These are phyloP conservation scores for Fomitopsis palustris DNA, from an alignment of 1,284 basidiomycete species.

Conservation along the genomic window DNA sequence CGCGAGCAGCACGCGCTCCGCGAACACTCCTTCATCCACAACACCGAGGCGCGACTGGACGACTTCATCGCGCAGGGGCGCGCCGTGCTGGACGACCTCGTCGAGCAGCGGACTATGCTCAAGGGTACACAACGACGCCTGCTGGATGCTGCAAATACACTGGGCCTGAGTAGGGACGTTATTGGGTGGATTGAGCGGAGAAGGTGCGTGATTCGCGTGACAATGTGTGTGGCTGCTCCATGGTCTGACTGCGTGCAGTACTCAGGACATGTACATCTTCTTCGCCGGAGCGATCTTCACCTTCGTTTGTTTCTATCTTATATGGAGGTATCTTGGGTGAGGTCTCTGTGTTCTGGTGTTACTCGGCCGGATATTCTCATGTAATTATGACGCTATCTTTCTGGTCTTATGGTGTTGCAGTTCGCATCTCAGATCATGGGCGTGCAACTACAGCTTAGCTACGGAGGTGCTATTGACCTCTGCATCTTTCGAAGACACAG, in stretches of 20 bases:
- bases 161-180: conserved; percentile 88
- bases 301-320: conserved; percentile 87
- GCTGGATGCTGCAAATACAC: conserved; percentile 86
- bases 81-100: conserved; percentile 85
- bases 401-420: background rate
- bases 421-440: no score
- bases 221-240: background rate
- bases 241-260: conserved; percentile 42
- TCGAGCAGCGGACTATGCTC: conserved; percentile 87
- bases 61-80: conserved; percentile 89
- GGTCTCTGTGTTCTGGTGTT: background rate
- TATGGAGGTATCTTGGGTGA: conserved; percentile 85
- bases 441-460: no score
- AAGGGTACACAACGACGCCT: conserved; percentile 87
- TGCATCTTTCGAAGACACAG: background rate
- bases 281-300: conserved; percentile 80
- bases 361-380: background rate
- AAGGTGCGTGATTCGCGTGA: conserved; percentile 46
- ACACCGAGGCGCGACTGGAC: conserved; percentile 78
- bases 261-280: conserved; percentile 93
- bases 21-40: conserved; percentile 85
- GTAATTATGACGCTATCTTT: background rate
- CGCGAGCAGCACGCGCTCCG: conserved; percentile 77
- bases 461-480: background rate
- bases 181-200: conserved; percentile 94